Evolutionary conservation across 371 early-diverging fungal species (phyloP).

Genomic region (Mucor lusitanicus): DNA sequence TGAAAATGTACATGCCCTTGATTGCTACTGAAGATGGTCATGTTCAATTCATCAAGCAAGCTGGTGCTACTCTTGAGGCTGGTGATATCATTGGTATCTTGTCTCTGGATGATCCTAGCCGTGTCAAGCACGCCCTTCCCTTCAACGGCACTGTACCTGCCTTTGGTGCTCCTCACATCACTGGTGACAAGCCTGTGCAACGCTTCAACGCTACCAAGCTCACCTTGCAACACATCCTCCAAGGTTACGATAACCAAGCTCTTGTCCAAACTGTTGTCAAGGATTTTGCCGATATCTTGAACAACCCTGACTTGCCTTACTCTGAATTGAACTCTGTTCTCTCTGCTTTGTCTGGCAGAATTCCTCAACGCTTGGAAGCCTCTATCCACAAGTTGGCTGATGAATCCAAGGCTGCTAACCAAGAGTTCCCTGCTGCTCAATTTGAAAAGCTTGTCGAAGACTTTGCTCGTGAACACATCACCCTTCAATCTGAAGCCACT

Average conservation of each 20-base stretch:
- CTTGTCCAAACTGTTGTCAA: conserved; percentile 70
- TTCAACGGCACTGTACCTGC: conserved; percentile 87
- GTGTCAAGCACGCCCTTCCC: conserved; percentile 86
- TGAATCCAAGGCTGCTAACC: conserved; percentile 37
- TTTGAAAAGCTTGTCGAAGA: conserved; percentile 68
- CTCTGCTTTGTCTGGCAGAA: conserved; percentile 84
- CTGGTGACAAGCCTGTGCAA: conserved; percentile 86
- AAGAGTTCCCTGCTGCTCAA: conserved; percentile 76
- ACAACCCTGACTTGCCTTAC: conserved; percentile 84
- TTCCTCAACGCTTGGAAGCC: conserved; percentile 77
- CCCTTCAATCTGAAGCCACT: conserved; percentile 64
- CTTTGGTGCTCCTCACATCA: conserved; percentile 75
- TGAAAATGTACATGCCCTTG: conserved; percentile 99
- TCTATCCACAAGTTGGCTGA: conserved; percentile 52
- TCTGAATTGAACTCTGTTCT: conserved; percentile 80
- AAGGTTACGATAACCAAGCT: conserved; percentile 87
- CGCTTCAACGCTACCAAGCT: conserved; percentile 66
- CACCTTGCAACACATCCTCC: conserved; percentile 75
- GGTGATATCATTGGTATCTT: conserved; percentile 95
- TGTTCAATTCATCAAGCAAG: conserved; percentile 89
- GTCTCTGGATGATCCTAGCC: conserved; percentile 90
- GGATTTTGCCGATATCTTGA: conserved; percentile 74
- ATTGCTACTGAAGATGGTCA: conserved; percentile 89
- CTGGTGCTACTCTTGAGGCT: conserved; percentile 82
- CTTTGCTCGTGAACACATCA: conserved; percentile 52